phyloP scores from a whole-genome alignment of 148 eudicot genomes.

The Limonium bicolor region DNA sequence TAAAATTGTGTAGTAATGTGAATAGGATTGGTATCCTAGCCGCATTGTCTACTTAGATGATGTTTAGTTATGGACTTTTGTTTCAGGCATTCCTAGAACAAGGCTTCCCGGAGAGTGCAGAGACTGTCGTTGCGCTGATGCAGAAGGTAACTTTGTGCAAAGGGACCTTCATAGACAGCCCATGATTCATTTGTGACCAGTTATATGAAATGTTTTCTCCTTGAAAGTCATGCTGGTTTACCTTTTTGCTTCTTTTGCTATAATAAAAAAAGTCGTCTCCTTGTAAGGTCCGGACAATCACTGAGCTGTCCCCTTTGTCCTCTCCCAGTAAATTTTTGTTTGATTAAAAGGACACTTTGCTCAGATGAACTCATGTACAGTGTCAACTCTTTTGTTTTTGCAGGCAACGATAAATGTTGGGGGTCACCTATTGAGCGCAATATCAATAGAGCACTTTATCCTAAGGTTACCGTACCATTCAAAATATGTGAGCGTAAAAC shows the following conservation, averaged over 20 bases:
- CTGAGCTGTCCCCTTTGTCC: no score
- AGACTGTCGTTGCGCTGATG: conserved; percentile 53
- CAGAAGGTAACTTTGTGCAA: conserved; percentile 37
- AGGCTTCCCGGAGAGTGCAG: conserved; percentile 73
- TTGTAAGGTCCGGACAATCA: not conserved
- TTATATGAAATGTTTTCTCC: no score
- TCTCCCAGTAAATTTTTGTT: no score
- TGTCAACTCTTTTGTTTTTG: not conserved
- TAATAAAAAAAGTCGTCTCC: not conserved
- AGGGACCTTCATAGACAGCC: conserved; percentile 7
- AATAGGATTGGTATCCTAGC: no score
- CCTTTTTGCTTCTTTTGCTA: not conserved
- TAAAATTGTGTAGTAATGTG: no score
- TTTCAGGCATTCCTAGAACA: conserved; percentile 77
- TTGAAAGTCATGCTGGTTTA: not conserved
- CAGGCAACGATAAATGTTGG: conserved; percentile 40
- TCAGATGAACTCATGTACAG: not conserved
- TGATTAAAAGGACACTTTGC: no score
- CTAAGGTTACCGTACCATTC: conserved; percentile 48
- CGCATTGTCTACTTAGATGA: no score
- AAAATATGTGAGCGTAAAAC: conserved; percentile 30
- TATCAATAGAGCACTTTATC: conserved; percentile 67
- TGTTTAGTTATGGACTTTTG: no score
- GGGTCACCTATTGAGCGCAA: conserved; percentile 46
- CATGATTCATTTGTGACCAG: no score